A percentile compares a stretch with the other conserved stretches of the same genome.
Conservation (phyloP, 305 asterid genomes). For the Solanum chacoense region DNA sequence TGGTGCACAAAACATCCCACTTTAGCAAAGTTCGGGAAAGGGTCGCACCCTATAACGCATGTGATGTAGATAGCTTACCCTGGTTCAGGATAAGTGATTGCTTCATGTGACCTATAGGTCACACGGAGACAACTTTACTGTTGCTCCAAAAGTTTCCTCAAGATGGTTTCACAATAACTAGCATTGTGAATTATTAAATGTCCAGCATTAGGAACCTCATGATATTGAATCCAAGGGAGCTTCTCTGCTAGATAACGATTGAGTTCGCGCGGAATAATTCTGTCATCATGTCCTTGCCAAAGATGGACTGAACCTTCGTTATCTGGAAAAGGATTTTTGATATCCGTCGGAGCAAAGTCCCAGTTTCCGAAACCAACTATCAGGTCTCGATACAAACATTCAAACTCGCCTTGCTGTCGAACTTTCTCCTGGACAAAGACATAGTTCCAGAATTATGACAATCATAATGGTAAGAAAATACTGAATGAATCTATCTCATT, state of each 20-base stretch:
- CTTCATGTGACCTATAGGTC: neutral
- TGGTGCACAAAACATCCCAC: neutral
- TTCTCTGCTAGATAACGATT: constrained; percentile 37
- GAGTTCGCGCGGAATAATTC: constrained; percentile 27
- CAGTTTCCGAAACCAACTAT: constrained; percentile 43
- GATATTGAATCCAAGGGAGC: constrained; percentile 71
- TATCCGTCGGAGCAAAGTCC: constrained; percentile 57
- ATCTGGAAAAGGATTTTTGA: constrained; percentile 49
- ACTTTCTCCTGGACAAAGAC: constrained; percentile 38
- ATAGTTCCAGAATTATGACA: neutral
- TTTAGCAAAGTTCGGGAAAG: neutral
- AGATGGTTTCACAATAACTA: constrained; percentile 39
- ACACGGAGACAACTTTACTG: neutral
- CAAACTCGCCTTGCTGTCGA: constrained; percentile 58
- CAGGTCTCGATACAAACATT: constrained; percentile 52
- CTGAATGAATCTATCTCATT: neutral
- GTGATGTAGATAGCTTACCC: neutral
- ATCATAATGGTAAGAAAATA: neutral
- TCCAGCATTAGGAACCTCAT: constrained; percentile 62
- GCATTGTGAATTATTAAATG: constrained; percentile 42
- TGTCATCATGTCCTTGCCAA: constrained; percentile 76
- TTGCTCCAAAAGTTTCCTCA: constrained; percentile 26
- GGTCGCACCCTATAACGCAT: neutral
- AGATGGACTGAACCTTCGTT: constrained; percentile 57
- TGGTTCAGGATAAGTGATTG: neutral